Evolutionary conservation across 2,329 filamentous ascomycete species (phyloP), one percentile per base, ranked within the genome.

Genomic region (Elsinoe necatrix): DNA sequence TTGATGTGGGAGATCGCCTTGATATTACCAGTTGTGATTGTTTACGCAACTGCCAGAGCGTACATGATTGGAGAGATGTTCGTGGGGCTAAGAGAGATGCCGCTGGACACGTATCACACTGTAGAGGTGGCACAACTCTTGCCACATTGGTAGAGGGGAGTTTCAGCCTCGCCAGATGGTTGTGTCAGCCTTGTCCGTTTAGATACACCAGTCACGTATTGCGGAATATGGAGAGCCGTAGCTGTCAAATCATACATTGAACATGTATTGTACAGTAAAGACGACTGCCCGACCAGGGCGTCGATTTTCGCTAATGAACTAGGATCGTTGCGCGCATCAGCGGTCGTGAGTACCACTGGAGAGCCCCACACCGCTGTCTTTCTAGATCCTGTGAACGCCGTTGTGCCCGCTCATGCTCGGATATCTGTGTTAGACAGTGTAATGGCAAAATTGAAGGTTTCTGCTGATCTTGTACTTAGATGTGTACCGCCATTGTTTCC

Each of bases 221-320:
- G 18, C 23, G 6, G n/a, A 6, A 21, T 7, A 25, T 18, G n/a
- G n/a, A 25, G 25, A 25, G 20, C 18, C 16, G 48, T 29, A 52
- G 48, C 25, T 52, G 29, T 37, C 48, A 52, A 52, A 16, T 23
- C 18, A 35, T 52, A 37, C 48, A 52, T 39, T 52, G 25, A 35
- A 20, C 45, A 52, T 37, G 48, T 52, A 52, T 29, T 52, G 31
- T 52, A 52, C 48, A 52, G 16, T 52, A 37, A 37, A 37, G 16
- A 27, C 31, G 48, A 39, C 48, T 16, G 34, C 48, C 29, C 20
- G 39, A 18, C 16, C 48, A 11, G 29, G 48, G 14, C 34, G 21
- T 52, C 29, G 34, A 52, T 25, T 52, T n/a, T 52, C 48, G 48
- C 34, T 52, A 31, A 50, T 35, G 18, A 52, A 39, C 25, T 21